Base-by-base conservation (phyloP, 164 flowering plant species). In the Brasenia schreberi region DNA sequence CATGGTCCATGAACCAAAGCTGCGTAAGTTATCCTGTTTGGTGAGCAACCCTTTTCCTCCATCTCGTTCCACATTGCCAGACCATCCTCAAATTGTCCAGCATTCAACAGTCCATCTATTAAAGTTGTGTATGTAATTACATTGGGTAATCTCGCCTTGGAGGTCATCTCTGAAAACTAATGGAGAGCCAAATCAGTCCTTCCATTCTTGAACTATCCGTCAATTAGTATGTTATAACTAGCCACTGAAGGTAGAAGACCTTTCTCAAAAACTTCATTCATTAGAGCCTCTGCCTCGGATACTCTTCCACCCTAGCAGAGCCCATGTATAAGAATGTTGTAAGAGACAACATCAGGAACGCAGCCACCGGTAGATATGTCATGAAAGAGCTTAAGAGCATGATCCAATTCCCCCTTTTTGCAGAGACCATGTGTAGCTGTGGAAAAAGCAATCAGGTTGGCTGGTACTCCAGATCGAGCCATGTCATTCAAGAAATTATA, bases 1-100 rank as follows among this genome's bases (percentile, higher is more conserved):
- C 96, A 87, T 67, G 90, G 87, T 61, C 98, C 98, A 70, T 72
- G 67, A 17, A 90, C 75, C 63, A 93, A 77, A 73, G 94, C 89
- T 82, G 81, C 79, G 70, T 76, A 88, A 66, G 96, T 62, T 61
- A 93, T 79, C 70, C 80, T 80, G 69, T 82, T 93, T 19, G 96
- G 88, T 16, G 66, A n/a, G 69, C 88, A 86, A 4, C 83, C 86
- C 70, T 78, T 83, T 33, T 58, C 65, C 62, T 33, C 72, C 97
- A 93, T 87, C 72, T 85, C 80, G 59, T 75, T 74, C 96, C 94
- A 93, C 39, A 93, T 69, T 18, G 52, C 11, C 18, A 87, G 67
- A 60, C 94, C 97, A 62, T 88, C 90, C 67, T 84, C 83, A 16
- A 88, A 82, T 69, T 78, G 81, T 76, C 84, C 78, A 45, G 75